These are phyloP conservation scores for Starmerella sp. DNA, from an alignment of 805 yeast genomes.

Conservation along the genomic window DNA sequence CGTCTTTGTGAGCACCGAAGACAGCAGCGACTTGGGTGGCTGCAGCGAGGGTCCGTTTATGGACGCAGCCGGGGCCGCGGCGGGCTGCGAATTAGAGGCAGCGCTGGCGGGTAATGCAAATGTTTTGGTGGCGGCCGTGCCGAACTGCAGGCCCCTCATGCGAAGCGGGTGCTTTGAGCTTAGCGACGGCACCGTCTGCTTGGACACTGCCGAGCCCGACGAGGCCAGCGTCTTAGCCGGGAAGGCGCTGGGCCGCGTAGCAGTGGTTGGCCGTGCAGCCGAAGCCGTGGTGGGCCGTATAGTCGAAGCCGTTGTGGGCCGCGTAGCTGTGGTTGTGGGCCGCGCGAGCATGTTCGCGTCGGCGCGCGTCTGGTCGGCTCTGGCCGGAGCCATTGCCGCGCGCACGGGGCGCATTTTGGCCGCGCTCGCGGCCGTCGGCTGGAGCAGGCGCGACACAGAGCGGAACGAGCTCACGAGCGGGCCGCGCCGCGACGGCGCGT, in stretches of 20 bases:
- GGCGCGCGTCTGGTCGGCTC: background rate
- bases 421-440: conserved; percentile 14
- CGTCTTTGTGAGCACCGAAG: background rate
- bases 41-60: background rate
- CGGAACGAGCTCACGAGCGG: background rate
- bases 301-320: background rate
- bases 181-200: background rate
- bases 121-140: background rate
- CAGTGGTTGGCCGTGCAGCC: no score
- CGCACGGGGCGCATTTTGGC: background rate
- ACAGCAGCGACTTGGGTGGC: background rate
- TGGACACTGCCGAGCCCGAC: background rate
- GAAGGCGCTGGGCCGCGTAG: background rate
- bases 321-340: background rate
- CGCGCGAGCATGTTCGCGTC: background rate
- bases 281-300: no score
- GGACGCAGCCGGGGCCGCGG: no score
- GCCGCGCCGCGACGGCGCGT: background rate
- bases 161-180: background rate
- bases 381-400: background rate
- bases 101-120: background rate
- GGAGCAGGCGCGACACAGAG: conserved; percentile 7
- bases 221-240: background rate
- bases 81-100: background rate
- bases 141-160: background rate